phyloP scores from a whole-genome alignment of 2,329 filamentous ascomycete genomes.

The Sphaerulina populicola region DNA sequence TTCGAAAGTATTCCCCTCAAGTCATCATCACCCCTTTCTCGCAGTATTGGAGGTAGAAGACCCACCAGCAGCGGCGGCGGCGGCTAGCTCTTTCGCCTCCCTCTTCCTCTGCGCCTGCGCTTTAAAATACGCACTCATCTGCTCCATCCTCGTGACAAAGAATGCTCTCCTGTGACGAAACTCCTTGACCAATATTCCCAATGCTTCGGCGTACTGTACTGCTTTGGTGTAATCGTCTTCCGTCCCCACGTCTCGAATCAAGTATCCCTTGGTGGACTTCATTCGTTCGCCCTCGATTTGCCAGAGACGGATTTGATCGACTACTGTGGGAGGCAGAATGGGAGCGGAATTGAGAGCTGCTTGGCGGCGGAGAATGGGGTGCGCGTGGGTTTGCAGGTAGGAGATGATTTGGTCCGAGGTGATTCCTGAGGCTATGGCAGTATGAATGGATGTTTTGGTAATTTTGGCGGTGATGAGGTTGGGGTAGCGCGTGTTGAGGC shows the following conservation, averaged over 20 bases:
- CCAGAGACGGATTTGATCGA: constrained; percentile 96
- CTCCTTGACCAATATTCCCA: constrained; percentile 83
- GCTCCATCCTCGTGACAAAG: constrained; percentile 85
- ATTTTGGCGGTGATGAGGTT: constrained; percentile 91
- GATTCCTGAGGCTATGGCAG: constrained; percentile 82
- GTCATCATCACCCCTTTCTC: constrained; percentile 1
- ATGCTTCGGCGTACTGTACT: constrained; percentile 70
- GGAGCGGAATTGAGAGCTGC: constrained; percentile 43
- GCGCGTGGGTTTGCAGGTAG: constrained; percentile 84
- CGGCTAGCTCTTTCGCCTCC: constrained; percentile 20
- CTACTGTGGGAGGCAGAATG: constrained; percentile 84
- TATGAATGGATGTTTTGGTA: constrained; percentile 77
- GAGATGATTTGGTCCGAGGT: constrained; percentile 91
- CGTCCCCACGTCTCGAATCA: constrained; percentile 72
- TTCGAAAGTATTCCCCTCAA: background rate
- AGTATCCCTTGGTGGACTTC: constrained; percentile 69
- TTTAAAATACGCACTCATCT: constrained; percentile 67
- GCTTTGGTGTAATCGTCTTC: constrained; percentile 62
- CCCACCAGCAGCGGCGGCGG: constrained; percentile 6
- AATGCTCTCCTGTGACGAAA: constrained; percentile 74
- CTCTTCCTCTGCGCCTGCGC: constrained; percentile 45
- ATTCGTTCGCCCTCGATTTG: constrained; percentile 95
- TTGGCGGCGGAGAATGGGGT: constrained; percentile 79
- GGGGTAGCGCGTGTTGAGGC: constrained; percentile 80
- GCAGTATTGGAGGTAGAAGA: background rate